Conservation (phyloP, 2,329 filamentous ascomycete genomes). For the Hyphodiscus sp. region DNA sequence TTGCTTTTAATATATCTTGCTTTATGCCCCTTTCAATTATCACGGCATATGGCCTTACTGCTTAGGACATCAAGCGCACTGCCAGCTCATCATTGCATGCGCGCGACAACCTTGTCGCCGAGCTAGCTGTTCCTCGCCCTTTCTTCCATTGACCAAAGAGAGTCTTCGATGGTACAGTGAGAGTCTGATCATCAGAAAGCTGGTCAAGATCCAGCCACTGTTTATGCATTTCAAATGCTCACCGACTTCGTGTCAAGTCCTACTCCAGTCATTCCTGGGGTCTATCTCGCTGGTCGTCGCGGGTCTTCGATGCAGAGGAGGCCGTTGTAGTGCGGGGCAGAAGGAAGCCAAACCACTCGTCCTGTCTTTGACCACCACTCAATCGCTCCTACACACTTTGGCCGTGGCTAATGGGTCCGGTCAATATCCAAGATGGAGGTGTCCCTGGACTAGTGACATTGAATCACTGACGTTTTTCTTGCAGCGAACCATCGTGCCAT, state of each 20-base stretch:
- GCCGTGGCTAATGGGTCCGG: slow-evolving; percentile 12
- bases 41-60: slow-evolving; percentile 43
- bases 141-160: slow-evolving; percentile 18
- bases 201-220: slow-evolving; percentile 26
- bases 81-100: slow-evolving; percentile 76
- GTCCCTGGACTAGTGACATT: slow-evolving; percentile 21
- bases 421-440: slow-evolving; percentile 12
- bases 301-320: slow-evolving; percentile 20
- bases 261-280: slow-evolving; percentile 30
- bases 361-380: slow-evolving; percentile 19
- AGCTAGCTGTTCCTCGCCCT: slow-evolving; percentile 25
- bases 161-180: slow-evolving; percentile 10
- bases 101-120: slow-evolving; percentile 33
- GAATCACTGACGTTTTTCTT: slow-evolving; percentile 25
- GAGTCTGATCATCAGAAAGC: background rate
- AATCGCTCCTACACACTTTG: slow-evolving; percentile 9
- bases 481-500: slow-evolving; percentile 21
- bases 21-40: slow-evolving; percentile 33
- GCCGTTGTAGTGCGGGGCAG: slow-evolving; percentile 29
- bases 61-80: slow-evolving; percentile 54
- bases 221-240: slow-evolving; percentile 31
- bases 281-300: slow-evolving; percentile 22
- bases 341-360: slow-evolving; percentile 3
- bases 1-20: slow-evolving; percentile 27
- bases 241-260: slow-evolving; percentile 33